Conservation (phyloP, 371 early-diverging fungal species). For the Zopfochytrium polystomum region DNA sequence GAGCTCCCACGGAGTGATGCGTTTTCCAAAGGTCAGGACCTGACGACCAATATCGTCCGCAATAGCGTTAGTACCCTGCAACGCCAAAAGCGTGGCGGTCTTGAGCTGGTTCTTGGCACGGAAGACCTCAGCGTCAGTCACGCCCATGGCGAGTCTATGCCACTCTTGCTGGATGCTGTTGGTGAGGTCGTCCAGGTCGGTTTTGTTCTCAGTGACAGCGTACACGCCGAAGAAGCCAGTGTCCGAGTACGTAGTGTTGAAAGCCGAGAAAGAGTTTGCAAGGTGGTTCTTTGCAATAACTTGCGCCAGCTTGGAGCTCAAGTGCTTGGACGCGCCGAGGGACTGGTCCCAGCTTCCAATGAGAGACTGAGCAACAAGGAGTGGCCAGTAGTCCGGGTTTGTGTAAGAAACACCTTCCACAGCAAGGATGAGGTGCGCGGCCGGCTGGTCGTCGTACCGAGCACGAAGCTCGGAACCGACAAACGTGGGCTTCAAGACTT, state of each 20-base stretch:
- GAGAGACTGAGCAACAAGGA: constrained; percentile 90
- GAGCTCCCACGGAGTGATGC: constrained; percentile 77
- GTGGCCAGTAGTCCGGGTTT: constrained; percentile 90
- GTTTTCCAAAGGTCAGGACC: constrained; percentile 84
- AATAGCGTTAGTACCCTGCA: constrained; percentile 91
- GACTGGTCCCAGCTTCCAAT: constrained; percentile 96
- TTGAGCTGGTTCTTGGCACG: constrained; percentile 98
- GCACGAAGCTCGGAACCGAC: constrained; percentile 87
- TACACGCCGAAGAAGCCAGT: constrained; percentile 98
- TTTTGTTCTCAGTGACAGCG: constrained; percentile 77
- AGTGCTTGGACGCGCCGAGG: constrained; percentile 78
- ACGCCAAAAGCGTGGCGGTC: constrained; percentile 80
- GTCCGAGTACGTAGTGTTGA: constrained; percentile 96
- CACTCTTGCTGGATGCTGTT: constrained; percentile 88
- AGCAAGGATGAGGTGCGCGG: constrained; percentile 93
- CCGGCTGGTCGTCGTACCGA: constrained; percentile 76
- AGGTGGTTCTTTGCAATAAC: constrained; percentile 77
- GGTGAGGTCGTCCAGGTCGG: constrained; percentile 78
- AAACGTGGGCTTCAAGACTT: constrained; percentile 63
- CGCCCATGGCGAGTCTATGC: constrained; percentile 78
- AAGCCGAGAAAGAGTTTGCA: constrained; percentile 96
- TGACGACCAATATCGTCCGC: constrained; percentile 98
- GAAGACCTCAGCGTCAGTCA: constrained; percentile 91
- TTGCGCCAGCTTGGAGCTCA: constrained; percentile 82
- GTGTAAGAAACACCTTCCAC: constrained; percentile 96